Base-by-base conservation (phyloP, 78 protist species). In the Dictyostelium purpureum region DNA sequence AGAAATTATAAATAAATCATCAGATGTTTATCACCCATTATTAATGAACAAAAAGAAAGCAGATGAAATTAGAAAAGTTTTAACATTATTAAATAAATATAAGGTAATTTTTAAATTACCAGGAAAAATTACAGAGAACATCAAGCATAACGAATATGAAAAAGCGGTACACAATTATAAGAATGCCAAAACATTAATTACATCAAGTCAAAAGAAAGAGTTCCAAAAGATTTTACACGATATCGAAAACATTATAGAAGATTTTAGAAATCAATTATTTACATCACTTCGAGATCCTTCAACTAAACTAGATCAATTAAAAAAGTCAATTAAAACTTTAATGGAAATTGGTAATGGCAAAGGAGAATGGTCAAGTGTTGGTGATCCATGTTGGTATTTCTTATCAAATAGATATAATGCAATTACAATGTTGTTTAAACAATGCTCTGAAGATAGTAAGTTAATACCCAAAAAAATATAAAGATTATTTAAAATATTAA, bases 281-380 rank as follows among this genome's bases (percentile, higher is more conserved):
- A 40, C 47, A 33, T 35, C 71, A 42, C 42, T 82, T 2, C 6
- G 79, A n/a, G 90, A 82, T 21, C 90, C 90, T 16, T 77, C 74
- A 19, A 69, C 90, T 6, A 82, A 82, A 42, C 74, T 70, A 31
- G 90, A 82, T 16, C 77, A 70, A 51, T 42, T 82, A 31, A 82
- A 82, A 35, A 67, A 70, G 40, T 35, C 51, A 2, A 82, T 82
- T 40, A 49, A 74, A 35, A 66, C 63, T 7, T 49, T 82, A 35
- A 82, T 82, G 90, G 90, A 82, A 45, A 82, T 82, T 54, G 90
- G 90, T 42, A 82, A 82, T 70, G 90, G 90, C 19, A 82, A 82
- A 56, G 73, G 59, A 56, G 90, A 82, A 40, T 82, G 51, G 69
- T 28, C 69, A 12, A 57, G 2, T 2, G 16, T 51, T 51, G 90